Base-by-base conservation (phyloP, 495 filamentous ascomycete genomes). In the Tuber indicum region DNA sequence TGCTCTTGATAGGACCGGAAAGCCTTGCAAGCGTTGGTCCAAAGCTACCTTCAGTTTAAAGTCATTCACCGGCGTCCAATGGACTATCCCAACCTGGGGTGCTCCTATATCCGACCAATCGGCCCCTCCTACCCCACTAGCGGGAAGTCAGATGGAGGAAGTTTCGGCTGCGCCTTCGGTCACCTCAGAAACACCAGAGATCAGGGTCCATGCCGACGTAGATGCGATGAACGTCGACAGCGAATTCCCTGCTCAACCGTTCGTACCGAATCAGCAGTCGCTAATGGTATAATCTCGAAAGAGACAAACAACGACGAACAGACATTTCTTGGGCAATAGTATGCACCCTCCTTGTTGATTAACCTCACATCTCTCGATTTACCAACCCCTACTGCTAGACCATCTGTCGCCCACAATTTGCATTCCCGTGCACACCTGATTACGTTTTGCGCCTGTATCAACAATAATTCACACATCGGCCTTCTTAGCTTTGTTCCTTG, bases 11-110 rank as follows among this genome's bases (percentile, higher is more conserved):
- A 91, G 95, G 58, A 91, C 90, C 1, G 93, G 94, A 71, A 91
- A 94, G 76, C 93, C 95, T 3, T 98, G 95, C 83, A 92, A 96
- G 75, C 94, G 91, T 82, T 99, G 96, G 96, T 86, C 90, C 80
- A 92, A 90, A 84, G 92, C 92, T 73, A 89, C 90, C 41, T 90
- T 98, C 79, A 89, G 88, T 72, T 85, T 99, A 75, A 96, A 97
- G 87, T 96, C 91, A 81, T 99, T 99, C 84, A 99, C 96, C 4
- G 96, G 96, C 45, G 88, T 94, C 21, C 83, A 88, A 45, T 98
- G 96, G 96, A 88, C 92, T 76, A 86, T 97, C 72, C 90, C 91
- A 23, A 90, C 91, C 73, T 99, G 96, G 96, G 91, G 90, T 62
- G 90, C 92, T 12, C 92, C 92, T 32, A 43, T 81, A 41, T 44